These are phyloP conservation scores for Linnemannia exigua DNA, from an alignment of 192 early-diverging fungal genomes.

Conservation along the genomic window DNA sequence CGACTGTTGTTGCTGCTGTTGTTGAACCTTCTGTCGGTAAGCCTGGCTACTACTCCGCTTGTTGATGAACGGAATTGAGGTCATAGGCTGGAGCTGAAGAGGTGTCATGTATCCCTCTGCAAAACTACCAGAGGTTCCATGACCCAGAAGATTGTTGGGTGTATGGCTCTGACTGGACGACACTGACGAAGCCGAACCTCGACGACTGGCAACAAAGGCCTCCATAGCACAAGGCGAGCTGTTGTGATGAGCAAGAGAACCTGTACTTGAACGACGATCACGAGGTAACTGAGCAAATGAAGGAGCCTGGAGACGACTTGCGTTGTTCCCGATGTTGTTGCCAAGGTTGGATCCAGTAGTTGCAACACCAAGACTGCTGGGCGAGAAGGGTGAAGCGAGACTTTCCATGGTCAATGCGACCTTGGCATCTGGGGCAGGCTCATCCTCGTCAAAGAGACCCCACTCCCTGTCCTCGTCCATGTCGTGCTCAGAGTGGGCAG, in stretches of 20 bases:
- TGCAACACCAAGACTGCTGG: neutral
- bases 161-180: slow-evolving; percentile 18
- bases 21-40: slow-evolving; percentile 28
- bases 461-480: slow-evolving; percentile 55
- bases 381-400: neutral
- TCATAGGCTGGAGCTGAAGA: slow-evolving; percentile 33
- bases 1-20: neutral
- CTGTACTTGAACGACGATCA: slow-evolving; percentile 46
- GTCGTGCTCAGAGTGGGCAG: slow-evolving; percentile 20
- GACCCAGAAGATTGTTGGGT: neutral
- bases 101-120: slow-evolving; percentile 30
- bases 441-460: slow-evolving; percentile 53
- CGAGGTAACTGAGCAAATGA: slow-evolving; percentile 13
- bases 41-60: slow-evolving; percentile 48
- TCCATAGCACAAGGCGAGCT: slow-evolving; percentile 45
- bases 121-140: neutral
- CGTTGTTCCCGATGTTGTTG: neutral
- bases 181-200: slow-evolving; percentile 44
- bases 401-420: slow-evolving; percentile 6
- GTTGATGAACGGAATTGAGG: slow-evolving; percentile 37
- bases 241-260: slow-evolving; percentile 29
- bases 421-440: slow-evolving; percentile 1
- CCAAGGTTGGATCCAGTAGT: neutral
- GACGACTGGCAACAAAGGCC: slow-evolving; percentile 48
- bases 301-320: neutral